Conservation (phyloP, 1,284 basidiomycete species). For the Trametes sp. region DNA sequence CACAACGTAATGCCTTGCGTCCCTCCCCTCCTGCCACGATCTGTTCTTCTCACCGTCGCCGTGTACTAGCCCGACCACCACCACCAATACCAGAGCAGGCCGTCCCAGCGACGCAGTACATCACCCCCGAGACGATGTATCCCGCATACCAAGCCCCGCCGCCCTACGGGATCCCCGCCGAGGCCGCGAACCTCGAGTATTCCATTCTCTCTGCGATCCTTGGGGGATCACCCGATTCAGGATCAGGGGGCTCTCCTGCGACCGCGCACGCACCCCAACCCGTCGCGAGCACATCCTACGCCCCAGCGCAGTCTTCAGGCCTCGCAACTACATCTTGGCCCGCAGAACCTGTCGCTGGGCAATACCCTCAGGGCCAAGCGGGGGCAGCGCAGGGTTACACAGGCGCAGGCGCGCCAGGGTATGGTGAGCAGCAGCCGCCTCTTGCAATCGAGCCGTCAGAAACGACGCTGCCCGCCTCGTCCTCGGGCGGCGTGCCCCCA, state of each 20-base stretch:
- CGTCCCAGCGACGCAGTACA: constrained; percentile 40
- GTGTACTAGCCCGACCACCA: constrained; percentile 17
- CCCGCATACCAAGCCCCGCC: constrained; percentile 39
- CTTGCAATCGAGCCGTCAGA: constrained; percentile 52
- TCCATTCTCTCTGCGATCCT: constrained; percentile 92
- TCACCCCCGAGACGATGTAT: constrained; percentile 63
- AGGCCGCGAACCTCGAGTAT: constrained; percentile 91
- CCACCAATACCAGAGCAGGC: constrained; percentile 23
- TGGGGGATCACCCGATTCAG: constrained; percentile 71
- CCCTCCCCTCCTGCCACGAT: constrained; percentile 10
- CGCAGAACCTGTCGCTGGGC: constrained; percentile 42
- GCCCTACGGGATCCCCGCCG: constrained; percentile 74
- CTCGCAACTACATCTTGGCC: constrained; percentile 54
- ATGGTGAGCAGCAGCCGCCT: constrained; percentile 39
- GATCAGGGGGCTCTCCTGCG: constrained; percentile 49
- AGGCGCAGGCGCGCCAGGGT: constrained; percentile 19
- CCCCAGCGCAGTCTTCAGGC: constrained; percentile 28
- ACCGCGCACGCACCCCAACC: constrained; percentile 36
- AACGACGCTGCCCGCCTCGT: constrained; percentile 37
- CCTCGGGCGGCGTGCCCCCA: constrained; percentile 18
- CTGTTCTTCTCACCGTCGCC: constrained; percentile 18
- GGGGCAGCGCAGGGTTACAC: constrained; percentile 17
- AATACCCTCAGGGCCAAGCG: constrained; percentile 11
- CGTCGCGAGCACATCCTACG: constrained; percentile 30
- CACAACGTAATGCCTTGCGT: constrained; percentile 40